phyloP scores from a whole-genome alignment of 140 eudicot genomes.

The Bidens hawaiensis region DNA sequence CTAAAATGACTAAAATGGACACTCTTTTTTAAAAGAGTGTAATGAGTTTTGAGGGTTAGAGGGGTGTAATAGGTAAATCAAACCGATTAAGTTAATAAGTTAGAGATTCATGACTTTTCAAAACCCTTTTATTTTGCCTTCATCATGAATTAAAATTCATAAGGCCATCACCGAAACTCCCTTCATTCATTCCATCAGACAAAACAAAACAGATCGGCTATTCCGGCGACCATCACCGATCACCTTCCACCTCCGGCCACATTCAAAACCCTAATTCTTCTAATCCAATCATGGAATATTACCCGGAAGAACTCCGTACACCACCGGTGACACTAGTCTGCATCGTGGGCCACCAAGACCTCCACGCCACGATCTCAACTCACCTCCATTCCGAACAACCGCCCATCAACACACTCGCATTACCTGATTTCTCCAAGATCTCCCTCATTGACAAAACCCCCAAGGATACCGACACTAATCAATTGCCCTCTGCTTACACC shows the following conservation, averaged over 20 bases:
- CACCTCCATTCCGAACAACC: constrained; percentile 87
- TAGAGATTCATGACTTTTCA: too few relatives aligned
- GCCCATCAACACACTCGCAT: constrained; percentile 88
- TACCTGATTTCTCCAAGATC: constrained; percentile 92
- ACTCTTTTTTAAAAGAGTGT: too few relatives aligned
- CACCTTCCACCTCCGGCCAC: constrained; percentile 7
- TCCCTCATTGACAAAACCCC: constrained; percentile 37
- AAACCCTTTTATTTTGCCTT: too few relatives aligned
- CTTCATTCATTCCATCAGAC: constrained; percentile 10
- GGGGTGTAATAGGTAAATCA: too few relatives aligned
- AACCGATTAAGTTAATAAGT: too few relatives aligned
- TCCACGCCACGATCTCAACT: constrained; percentile 68
- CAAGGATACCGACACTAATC: constrained; percentile 23
- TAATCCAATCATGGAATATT: constrained; percentile 61
- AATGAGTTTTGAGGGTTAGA: too few relatives aligned
- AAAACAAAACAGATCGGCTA: constrained; percentile 14
- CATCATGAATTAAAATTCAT: too few relatives aligned
- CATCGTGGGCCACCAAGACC: constrained; percentile 64
- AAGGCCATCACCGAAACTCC: too few relatives aligned
- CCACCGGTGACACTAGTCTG: constrained; percentile 83
- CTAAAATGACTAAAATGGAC: too few relatives aligned
- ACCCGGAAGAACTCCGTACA: constrained; percentile 83
- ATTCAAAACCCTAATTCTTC: constrained; percentile 19
- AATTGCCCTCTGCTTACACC: constrained; percentile 20
- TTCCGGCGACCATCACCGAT: constrained; percentile 10